Evolutionary conservation across 352 stramenopile species (phyloP).

Genomic region (Hyaloperonospora arabidopsidis): DNA sequence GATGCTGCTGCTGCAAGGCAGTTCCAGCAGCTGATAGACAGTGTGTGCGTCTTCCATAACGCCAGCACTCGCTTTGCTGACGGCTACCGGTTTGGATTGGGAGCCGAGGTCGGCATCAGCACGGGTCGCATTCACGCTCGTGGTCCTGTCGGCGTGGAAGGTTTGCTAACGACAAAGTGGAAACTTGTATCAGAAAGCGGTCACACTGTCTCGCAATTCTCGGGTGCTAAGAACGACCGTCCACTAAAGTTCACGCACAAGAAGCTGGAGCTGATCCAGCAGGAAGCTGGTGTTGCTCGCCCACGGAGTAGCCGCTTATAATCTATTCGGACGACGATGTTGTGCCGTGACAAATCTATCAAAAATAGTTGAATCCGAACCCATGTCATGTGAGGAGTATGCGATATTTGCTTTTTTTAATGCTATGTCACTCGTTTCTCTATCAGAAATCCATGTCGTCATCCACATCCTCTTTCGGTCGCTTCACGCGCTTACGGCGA

Average conservation of each 20-base stretch:
- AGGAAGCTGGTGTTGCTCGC: constrained; percentile 49
- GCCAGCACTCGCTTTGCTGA: constrained; percentile 93
- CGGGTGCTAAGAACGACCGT: constrained; percentile 24
- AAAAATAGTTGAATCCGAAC: constrained; percentile 6
- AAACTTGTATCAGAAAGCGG: constrained; percentile 85
- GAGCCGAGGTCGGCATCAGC: constrained; percentile 96
- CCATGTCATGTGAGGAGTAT: not conserved
- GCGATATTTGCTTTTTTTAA: not conserved
- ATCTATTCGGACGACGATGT: constrained; percentile 7
- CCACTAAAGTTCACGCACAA: constrained; percentile 74
- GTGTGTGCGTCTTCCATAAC: constrained; percentile 98
- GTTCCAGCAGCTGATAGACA: constrained; percentile 88
- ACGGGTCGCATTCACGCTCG: constrained; percentile 96
- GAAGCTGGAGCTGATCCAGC: constrained; percentile 61
- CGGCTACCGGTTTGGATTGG: constrained; percentile 96
- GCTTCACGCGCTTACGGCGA: constrained; percentile 57
- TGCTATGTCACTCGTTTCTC: not conserved
- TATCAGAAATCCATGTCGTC: constrained; percentile 41
- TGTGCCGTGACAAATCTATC: constrained; percentile 7
- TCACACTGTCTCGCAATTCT: constrained; percentile 75
- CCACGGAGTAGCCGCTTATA: constrained; percentile 69
- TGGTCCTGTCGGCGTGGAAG: constrained; percentile 93
- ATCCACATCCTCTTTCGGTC: constrained; percentile 35
- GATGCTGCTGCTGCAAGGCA: constrained; percentile 62
- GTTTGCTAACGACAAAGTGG: constrained; percentile 97